Conservation (phyloP, 2,329 filamentous ascomycete species). For the Monosporascus sp. region DNA sequence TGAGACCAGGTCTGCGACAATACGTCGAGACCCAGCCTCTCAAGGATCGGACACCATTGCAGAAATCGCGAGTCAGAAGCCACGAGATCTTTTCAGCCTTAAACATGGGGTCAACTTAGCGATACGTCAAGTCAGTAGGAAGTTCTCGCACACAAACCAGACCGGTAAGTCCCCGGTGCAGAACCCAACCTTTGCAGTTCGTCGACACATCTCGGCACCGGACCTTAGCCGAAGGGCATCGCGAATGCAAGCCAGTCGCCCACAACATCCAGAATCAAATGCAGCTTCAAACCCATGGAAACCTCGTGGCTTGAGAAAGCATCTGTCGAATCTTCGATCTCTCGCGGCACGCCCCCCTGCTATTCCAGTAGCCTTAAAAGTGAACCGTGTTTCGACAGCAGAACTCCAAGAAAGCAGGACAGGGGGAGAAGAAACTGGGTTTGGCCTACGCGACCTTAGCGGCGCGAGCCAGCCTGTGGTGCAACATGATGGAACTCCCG, state of each 20-base stretch:
- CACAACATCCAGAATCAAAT: slow-evolving; percentile 3
- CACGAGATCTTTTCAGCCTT: slow-evolving; percentile 21
- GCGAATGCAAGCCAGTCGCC: slow-evolving; percentile 1
- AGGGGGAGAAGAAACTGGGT: neutral
- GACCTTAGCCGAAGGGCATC: slow-evolving; percentile 2
- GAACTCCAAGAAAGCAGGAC: neutral
- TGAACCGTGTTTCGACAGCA: neutral
- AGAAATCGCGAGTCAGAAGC: slow-evolving; percentile 12
- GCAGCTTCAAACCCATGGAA: slow-evolving; percentile 6
- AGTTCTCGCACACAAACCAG: slow-evolving; percentile 4
- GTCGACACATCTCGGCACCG: neutral
- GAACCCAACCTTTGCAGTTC: neutral
- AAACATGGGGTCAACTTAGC: slow-evolving; percentile 11
- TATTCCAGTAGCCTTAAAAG: neutral
- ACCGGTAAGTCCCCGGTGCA: neutral
- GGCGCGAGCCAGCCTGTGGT: neutral
- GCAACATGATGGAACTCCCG: neutral
- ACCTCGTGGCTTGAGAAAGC: slow-evolving; percentile 16
- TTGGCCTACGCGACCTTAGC: neutral
- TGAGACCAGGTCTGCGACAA: slow-evolving; percentile 12
- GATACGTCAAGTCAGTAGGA: slow-evolving; percentile 9
- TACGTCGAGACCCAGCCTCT: slow-evolving; percentile 15
- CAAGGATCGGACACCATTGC: slow-evolving; percentile 8
- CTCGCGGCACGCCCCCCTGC: slow-evolving; percentile 10
- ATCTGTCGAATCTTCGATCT: slow-evolving; percentile 19